Percentiles rank a stretch among this genome's conserved stretches.
Conservation (phyloP, 2,329 filamentous ascomycete genomes). For the Herpotrichia juniperi region DNA sequence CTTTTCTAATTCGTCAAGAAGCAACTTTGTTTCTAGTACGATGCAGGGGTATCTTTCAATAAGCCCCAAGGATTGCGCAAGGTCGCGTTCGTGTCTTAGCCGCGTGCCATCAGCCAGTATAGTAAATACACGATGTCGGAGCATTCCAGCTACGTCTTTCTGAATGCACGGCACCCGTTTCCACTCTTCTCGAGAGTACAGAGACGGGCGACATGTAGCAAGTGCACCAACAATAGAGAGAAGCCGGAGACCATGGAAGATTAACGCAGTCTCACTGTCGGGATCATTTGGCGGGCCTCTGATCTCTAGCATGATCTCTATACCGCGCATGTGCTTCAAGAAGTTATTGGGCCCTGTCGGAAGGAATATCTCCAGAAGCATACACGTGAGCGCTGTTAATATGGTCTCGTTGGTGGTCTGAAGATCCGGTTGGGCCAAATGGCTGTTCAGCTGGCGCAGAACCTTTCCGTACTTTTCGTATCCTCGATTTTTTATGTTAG, state of each 20-base stretch:
- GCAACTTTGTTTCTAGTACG: slow-evolving; percentile 8
- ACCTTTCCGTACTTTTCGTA: slow-evolving; percentile 32
- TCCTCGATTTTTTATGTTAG: slow-evolving; percentile 22
- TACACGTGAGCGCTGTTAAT: slow-evolving; percentile 30
- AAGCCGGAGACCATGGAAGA: slow-evolving; percentile 27
- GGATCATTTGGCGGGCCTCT: slow-evolving; percentile 24
- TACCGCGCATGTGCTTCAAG: slow-evolving; percentile 31
- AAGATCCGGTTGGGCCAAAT: slow-evolving; percentile 19
- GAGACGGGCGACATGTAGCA: slow-evolving; percentile 19
- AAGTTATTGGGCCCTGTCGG: slow-evolving; percentile 34
- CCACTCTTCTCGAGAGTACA: slow-evolving; percentile 32
- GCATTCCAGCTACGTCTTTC: slow-evolving; percentile 12
- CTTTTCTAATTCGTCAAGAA: slow-evolving; percentile 12
- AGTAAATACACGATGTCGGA: slow-evolving; percentile 26
- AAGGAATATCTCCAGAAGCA: slow-evolving; percentile 35
- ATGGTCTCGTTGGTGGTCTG: slow-evolving; percentile 32
- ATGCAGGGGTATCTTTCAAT: slow-evolving; percentile 8
- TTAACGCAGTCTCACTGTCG: slow-evolving; percentile 12
- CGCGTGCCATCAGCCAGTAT: slow-evolving; percentile 32
- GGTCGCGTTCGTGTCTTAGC: slow-evolving; percentile 20
- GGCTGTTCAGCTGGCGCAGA: slow-evolving; percentile 26
- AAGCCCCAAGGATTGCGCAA: neutral
- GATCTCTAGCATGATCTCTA: slow-evolving; percentile 32
- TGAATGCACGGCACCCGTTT: slow-evolving; percentile 20
- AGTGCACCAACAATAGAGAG: slow-evolving; percentile 32